A percentile compares a stretch with the other conserved stretches of the same genome.
Evolutionary conservation across 2,329 filamentous ascomycete genomes (phyloP).

Genomic region (Clonostachys rhizophaga): DNA sequence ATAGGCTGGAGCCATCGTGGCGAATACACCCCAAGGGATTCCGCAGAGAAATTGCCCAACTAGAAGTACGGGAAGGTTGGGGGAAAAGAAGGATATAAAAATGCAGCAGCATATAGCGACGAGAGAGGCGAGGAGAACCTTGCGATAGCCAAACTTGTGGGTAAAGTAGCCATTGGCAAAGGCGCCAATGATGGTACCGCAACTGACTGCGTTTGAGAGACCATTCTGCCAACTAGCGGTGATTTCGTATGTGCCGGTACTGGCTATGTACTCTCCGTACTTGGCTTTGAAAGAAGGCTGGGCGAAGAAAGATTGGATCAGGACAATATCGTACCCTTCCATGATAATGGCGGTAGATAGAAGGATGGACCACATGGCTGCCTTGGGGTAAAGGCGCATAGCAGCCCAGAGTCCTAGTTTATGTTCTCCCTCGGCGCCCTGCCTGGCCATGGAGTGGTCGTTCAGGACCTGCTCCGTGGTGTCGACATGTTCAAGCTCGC

Average conservation of each 20-base stretch:
- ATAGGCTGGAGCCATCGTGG: slow-evolving; percentile 26
- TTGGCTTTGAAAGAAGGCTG: slow-evolving; percentile 20
- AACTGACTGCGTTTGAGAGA: slow-evolving; percentile 39
- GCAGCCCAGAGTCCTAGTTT: slow-evolving; percentile 16
- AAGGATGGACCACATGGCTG: slow-evolving; percentile 27
- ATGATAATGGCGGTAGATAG: slow-evolving; percentile 32
- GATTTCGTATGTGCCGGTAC: slow-evolving; percentile 29
- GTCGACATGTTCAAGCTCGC: neutral
- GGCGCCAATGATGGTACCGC: slow-evolving; percentile 44
- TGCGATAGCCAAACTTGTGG: slow-evolving; percentile 34
- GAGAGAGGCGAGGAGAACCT: slow-evolving; percentile 36
- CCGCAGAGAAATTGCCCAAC: slow-evolving; percentile 41
- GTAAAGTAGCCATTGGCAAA: slow-evolving; percentile 40
- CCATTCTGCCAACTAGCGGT: slow-evolving; percentile 47
- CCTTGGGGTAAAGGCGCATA: slow-evolving; percentile 22
- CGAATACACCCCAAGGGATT: slow-evolving; percentile 22
- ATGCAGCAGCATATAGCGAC: slow-evolving; percentile 32
- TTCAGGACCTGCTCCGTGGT: slow-evolving; percentile 1
- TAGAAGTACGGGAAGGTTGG: slow-evolving; percentile 27
- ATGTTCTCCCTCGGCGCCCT: slow-evolving; percentile 13
- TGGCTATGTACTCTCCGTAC: slow-evolving; percentile 7
- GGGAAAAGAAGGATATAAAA: slow-evolving; percentile 39
- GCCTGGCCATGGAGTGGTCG: slow-evolving; percentile 3
- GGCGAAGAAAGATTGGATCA: slow-evolving; percentile 28
- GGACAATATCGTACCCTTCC: slow-evolving; percentile 32